These are phyloP conservation scores for Phoma sp. DNA, from an alignment of 2,329 filamentous ascomycete species.

Conservation along the genomic window DNA sequence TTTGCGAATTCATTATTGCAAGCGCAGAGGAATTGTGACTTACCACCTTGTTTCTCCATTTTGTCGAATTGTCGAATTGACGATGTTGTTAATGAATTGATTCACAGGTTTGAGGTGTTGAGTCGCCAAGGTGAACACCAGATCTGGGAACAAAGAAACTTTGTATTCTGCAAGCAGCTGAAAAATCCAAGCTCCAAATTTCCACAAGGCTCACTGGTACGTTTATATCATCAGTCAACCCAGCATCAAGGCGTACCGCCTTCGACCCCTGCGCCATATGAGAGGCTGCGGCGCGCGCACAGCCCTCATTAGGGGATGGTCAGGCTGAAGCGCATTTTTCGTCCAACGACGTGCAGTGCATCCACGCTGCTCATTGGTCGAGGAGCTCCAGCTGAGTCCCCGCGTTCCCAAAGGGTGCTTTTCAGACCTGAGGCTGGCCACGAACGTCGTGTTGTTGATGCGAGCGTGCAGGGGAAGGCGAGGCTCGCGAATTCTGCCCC, in stretches of 20 bases:
- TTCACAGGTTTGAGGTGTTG: too few relatives aligned
- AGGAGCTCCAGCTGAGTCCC: not conserved
- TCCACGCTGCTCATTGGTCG: not conserved
- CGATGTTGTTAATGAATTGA: too few relatives aligned
- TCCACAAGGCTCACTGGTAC: slow-evolving; percentile 13
- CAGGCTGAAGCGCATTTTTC: slow-evolving; percentile 6
- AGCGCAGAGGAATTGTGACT: slow-evolving; percentile 15
- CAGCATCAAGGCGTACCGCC: slow-evolving; percentile 24
- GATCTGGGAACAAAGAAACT: too few relatives aligned
- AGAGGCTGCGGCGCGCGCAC: slow-evolving; percentile 22
- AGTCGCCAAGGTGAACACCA: too few relatives aligned
- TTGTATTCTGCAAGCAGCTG: not conserved
- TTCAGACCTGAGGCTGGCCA: not conserved
- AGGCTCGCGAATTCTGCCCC: slow-evolving; percentile 16
- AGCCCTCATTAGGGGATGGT: slow-evolving; percentile 27
- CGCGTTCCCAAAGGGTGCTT: not conserved
- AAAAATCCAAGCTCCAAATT: slow-evolving; percentile 1
- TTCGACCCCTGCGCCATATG: slow-evolving; percentile 5
- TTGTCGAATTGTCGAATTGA: too few relatives aligned
- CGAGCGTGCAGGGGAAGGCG: slow-evolving; percentile 32
- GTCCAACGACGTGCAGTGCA: not conserved
- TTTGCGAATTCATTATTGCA: too few relatives aligned
- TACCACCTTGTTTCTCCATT: slow-evolving; percentile 49
- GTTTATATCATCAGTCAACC: slow-evolving; percentile 6
- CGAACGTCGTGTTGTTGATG: not conserved